phyloP scores from a whole-genome alignment of 371 early-diverging fungal species.

The Mortierella sp. region DNA sequence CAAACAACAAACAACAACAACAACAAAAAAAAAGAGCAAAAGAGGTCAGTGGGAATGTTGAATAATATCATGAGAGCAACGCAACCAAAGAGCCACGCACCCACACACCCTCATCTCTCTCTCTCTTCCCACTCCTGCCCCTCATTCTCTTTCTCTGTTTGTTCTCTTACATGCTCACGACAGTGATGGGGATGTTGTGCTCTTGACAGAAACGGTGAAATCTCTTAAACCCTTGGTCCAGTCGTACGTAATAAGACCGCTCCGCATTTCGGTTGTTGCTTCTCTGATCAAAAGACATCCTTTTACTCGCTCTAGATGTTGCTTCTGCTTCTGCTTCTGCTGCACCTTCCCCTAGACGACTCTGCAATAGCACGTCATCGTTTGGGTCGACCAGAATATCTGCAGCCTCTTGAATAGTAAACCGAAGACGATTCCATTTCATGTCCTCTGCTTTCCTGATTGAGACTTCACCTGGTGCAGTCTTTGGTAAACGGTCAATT shows the following conservation, averaged over 20 bases:
- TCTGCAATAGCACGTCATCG: neutral
- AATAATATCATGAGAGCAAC: neutral
- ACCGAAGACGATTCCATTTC: slow-evolving; percentile 28
- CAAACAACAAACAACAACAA: slow-evolving; percentile 7
- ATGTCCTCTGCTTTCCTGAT: slow-evolving; percentile 44
- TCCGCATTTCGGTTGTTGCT: neutral
- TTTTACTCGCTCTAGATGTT: neutral
- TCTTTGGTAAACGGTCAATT: slow-evolving; percentile 34
- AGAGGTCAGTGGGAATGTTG: neutral
- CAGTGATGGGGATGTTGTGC: slow-evolving; percentile 24
- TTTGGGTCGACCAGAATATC: slow-evolving; percentile 30
- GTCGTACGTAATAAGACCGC: slow-evolving; percentile 18
- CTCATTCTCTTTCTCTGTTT: neutral
- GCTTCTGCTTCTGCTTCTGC: no score
- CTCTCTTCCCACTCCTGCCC: neutral
- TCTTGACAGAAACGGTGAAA: slow-evolving; percentile 29
- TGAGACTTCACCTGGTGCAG: slow-evolving; percentile 10
- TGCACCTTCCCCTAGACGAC: neutral
- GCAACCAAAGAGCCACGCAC: no score
- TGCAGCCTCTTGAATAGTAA: slow-evolving; percentile 28
- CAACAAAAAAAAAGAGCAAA: slow-evolving; percentile 3
- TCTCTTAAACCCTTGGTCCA: slow-evolving; percentile 33
- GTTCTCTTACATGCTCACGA: slow-evolving; percentile 39
- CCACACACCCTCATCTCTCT: neutral
- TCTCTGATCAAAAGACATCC: slow-evolving; percentile 6